phyloP scores from a whole-genome alignment of 2,329 filamentous ascomycete species.

The Fusarium sacchari region DNA sequence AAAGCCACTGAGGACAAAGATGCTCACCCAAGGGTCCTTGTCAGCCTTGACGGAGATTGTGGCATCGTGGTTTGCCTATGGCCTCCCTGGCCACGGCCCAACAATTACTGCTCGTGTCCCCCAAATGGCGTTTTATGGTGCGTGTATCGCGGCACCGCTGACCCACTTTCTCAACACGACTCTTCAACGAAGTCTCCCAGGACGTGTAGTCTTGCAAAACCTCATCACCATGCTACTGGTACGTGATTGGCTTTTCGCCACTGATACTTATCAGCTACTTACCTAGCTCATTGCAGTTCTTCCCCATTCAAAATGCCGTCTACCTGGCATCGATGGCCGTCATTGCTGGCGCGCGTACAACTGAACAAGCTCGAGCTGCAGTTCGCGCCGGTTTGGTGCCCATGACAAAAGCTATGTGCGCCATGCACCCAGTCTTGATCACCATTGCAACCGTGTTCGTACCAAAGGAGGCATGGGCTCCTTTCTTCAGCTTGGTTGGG shows the following conservation, averaged over 20 bases:
- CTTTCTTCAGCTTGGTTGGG: conserved; percentile 14
- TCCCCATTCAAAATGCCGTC: conserved; percentile 20
- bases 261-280: fast-evolving
- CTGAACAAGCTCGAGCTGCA: conserved; percentile 9
- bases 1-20: conserved; percentile 19
- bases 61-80: conserved; percentile 12
- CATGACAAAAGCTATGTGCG: conserved; percentile 21
- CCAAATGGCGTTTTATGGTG: conserved; percentile 27
- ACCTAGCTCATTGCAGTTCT: background rate
- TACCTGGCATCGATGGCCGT: conserved; percentile 23
- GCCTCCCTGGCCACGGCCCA: conserved; percentile 9
- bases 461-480: background rate
- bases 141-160: conserved; percentile 14
- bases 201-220: background rate
- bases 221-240: conserved; percentile 6
- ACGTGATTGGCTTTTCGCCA: background rate
- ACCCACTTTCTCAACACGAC: conserved; percentile 11
- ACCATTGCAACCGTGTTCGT: conserved; percentile 3
- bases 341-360: conserved; percentile 17
- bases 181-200: background rate
- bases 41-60: conserved; percentile 20
- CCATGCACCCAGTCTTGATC: conserved; percentile 3
- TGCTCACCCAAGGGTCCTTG: conserved; percentile 5
- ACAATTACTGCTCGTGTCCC: conserved; percentile 20
- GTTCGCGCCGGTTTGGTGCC: conserved; percentile 3